Evolutionary conservation across 768 basidiomycete genomes (phyloP), one percentile per base, ranked within the genome.

Genomic region (Leucogyrophana mollusca): DNA sequence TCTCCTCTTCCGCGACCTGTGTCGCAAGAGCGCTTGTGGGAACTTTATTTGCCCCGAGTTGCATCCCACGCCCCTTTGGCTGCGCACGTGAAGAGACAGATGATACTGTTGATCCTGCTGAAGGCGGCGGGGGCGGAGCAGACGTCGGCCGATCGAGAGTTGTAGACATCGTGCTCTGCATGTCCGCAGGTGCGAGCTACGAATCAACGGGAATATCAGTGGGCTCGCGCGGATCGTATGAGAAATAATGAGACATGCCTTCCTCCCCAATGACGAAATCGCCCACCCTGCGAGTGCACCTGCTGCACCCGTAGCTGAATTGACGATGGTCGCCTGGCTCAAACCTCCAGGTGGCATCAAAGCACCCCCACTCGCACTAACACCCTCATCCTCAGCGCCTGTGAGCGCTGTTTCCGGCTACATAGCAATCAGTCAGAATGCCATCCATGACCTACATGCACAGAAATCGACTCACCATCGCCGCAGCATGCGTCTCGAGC

Each of bases 201-300:
- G 3, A 42, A 23, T 9, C 23, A 16, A 9, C 40, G 3, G 46
- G 24, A 33, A 36, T 22, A 30, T 13, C 6, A 13, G 13, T 30
- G 13, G 7, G 13, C 13, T 7, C 6, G 10, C 50, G 39, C 21
- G 48, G 10, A 27, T 39, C 34, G 21, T 32, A 8, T 34, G 32
- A 10, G 1, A 22, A 2, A 2, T 16, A 10, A 17, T 37, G 10
- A 4, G 11, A 45, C 69, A 23, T 43, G 88, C 89, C 74, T 87
- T 89, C 69, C 83, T 94, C 21, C 88, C 84, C 0, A 97, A 58
- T 0, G 89, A 93, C 4, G 92, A 88, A 34, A 97, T 91, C 2
- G 95, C 95, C 95, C 95, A 98, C 5, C 94, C 92, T 11, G 95
- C 94, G 3, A 99, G 70, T 14, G 85, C 88, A 7, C 90, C 87